phyloP scores from a whole-genome alignment of 768 basidiomycete genomes.

The Tephrocybe sp. region DNA sequence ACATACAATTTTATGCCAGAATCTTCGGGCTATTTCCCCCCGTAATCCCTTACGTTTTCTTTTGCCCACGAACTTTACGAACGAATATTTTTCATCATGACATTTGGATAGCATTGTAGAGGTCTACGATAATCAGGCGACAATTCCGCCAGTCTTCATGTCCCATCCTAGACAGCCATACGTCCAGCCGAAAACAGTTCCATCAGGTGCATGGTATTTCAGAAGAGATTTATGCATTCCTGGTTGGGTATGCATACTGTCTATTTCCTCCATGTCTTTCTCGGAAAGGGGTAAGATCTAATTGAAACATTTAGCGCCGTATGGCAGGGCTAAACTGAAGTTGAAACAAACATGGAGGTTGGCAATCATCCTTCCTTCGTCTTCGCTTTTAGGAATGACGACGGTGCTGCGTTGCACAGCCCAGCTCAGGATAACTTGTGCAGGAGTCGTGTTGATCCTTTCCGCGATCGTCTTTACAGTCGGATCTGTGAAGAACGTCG shows the following conservation, averaged over 20 bases:
- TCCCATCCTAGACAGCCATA: conserved; percentile 43
- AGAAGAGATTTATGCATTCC: conserved; percentile 38
- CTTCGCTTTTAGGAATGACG: conserved; percentile 61
- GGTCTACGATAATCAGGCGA: conserved; percentile 5
- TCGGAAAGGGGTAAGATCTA: conserved; percentile 32
- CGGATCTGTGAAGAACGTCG: conserved; percentile 30
- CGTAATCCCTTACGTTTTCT: no score
- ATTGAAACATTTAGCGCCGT: conserved; percentile 9
- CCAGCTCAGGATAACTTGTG: conserved; percentile 64
- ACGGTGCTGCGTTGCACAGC: conserved; percentile 57
- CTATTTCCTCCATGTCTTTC: conserved; percentile 38
- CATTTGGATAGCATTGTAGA: neutral
- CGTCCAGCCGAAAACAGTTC: conserved; percentile 41
- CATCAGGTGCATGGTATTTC: conserved; percentile 20
- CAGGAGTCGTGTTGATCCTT: conserved; percentile 31
- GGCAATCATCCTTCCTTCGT: conserved; percentile 40
- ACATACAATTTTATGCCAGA: no score
- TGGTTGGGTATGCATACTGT: conserved; percentile 35
- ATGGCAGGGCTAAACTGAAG: neutral
- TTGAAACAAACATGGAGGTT: conserved; percentile 39
- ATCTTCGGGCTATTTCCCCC: no score
- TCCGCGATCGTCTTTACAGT: conserved; percentile 29
- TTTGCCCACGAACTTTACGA: no score
- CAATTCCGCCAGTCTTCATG: conserved; percentile 30
- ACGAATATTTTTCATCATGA: no score